Conservation (phyloP, 352 stramenopile species). For the Phytophthora europaea region DNA sequence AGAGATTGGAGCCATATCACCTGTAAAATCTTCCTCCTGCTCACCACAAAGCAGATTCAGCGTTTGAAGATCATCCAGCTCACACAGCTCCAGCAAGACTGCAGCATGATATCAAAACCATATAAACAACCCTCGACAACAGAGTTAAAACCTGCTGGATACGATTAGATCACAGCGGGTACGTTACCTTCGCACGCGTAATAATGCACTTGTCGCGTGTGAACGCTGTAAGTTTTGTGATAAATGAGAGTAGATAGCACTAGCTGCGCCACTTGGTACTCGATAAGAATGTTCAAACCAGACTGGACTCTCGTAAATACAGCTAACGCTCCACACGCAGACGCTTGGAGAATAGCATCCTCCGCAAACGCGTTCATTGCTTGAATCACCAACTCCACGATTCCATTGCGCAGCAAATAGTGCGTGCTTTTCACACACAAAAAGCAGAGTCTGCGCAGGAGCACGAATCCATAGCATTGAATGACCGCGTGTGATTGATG, state of each 20-base stretch:
- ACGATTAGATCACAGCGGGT: not conserved
- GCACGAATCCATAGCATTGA: slow-evolving; percentile 84
- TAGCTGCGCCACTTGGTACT: slow-evolving; percentile 63
- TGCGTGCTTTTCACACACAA: slow-evolving; percentile 72
- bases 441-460: slow-evolving; percentile 79
- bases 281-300: slow-evolving; percentile 61
- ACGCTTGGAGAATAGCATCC: slow-evolving; percentile 84
- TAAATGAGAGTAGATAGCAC: slow-evolving; percentile 78
- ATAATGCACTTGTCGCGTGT: slow-evolving; percentile 88
- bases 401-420: slow-evolving; percentile 57
- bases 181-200: slow-evolving; percentile 79
- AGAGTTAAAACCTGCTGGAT: not conserved
- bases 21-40: slow-evolving; percentile 42
- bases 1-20: slow-evolving; percentile 69
- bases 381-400: slow-evolving; percentile 60
- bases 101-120: not conserved
- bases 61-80: slow-evolving; percentile 69
- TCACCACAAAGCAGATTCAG: slow-evolving; percentile 62
- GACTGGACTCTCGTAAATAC: slow-evolving; percentile 73
- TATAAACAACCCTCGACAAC: not conserved
- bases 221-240: slow-evolving; percentile 85
- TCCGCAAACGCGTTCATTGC: slow-evolving; percentile 78
- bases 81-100: slow-evolving; percentile 81
- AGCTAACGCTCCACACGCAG: slow-evolving; percentile 76
- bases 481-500: slow-evolving; percentile 79